Conservation (phyloP, 2,329 filamentous ascomycete species). For the Alternaria tenuissima region DNA sequence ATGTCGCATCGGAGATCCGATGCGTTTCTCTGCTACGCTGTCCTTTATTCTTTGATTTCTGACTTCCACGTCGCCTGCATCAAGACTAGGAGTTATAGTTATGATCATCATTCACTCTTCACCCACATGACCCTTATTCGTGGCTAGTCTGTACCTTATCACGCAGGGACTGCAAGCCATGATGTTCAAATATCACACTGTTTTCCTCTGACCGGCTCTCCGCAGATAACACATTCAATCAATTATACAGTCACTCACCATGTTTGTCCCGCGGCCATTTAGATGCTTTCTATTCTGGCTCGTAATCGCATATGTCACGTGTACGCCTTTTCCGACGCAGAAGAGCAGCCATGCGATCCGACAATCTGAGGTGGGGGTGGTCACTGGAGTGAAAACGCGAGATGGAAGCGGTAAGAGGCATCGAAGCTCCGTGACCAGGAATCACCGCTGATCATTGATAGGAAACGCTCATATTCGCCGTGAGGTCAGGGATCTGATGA, state of each 20-base stretch:
- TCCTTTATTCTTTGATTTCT: not conserved
- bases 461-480: slow-evolving; percentile 57
- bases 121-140: not conserved
- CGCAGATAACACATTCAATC: not conserved
- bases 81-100: not conserved
- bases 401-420: slow-evolving; percentile 27
- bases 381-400: slow-evolving; percentile 29
- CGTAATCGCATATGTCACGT: slow-evolving; percentile 15
- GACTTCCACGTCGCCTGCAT: not conserved
- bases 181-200: slow-evolving; percentile 2
- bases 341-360: not conserved
- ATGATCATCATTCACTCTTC: not conserved
- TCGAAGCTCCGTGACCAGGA: not conserved
- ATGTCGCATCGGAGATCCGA: not conserved
- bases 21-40: not conserved
- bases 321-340: slow-evolving; percentile 9
- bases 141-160: not conserved
- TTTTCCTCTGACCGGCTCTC: slow-evolving; percentile 5
- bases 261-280: slow-evolving; percentile 11
- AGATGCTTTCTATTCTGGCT: slow-evolving; percentile 4
- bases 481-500: slow-evolving; percentile 71
- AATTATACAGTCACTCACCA: slow-evolving; percentile 7
- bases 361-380: slow-evolving; percentile 19
- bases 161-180: not conserved
- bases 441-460: slow-evolving; percentile 17